phyloP scores from a whole-genome alignment of 2,329 filamentous ascomycete species.

The Fusarium sterilihyphosum region DNA sequence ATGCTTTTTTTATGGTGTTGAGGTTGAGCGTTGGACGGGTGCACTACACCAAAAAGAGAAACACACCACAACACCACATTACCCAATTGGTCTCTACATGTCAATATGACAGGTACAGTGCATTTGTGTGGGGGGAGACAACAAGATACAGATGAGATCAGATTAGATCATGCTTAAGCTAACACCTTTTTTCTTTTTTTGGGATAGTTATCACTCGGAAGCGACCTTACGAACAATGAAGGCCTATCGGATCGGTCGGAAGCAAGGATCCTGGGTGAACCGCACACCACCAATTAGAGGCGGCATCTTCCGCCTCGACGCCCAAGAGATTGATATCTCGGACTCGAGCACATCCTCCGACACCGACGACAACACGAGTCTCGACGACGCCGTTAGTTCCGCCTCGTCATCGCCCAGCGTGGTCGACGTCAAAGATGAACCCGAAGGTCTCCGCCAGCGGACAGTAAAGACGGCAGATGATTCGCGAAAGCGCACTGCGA shows the following conservation, averaged over 20 bases:
- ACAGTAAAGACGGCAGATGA: not conserved
- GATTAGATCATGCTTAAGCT: slow-evolving; percentile 12
- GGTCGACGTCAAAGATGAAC: slow-evolving; percentile 7
- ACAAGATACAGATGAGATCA: not conserved
- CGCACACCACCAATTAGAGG: slow-evolving; percentile 68
- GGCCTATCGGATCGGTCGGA: slow-evolving; percentile 68
- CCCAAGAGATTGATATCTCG: slow-evolving; percentile 15
- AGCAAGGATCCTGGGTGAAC: slow-evolving; percentile 66
- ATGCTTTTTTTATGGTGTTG: not conserved
- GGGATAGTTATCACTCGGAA: slow-evolving; percentile 64
- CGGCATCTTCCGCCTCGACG: slow-evolving; percentile 49
- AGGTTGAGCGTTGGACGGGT: not conserved
- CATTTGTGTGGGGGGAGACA: not conserved
- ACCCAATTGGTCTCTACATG: slow-evolving; percentile 23
- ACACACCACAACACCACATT: not conserved
- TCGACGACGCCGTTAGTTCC: slow-evolving; percentile 28
- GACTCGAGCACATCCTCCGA: slow-evolving; percentile 21
- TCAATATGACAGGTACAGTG: not conserved
- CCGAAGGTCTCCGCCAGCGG: slow-evolving; percentile 12
- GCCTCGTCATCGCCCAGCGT: slow-evolving; percentile 28
- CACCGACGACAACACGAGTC: slow-evolving; percentile 29
- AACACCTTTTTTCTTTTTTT: slow-evolving; percentile 19
- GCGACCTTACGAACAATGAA: slow-evolving; percentile 66
- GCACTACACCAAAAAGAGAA: not conserved
- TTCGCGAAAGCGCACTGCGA: slow-evolving; percentile 13